Evolutionary conservation across 2,329 filamentous ascomycete genomes (phyloP).

Genomic region (Xylaria arbuscula): DNA sequence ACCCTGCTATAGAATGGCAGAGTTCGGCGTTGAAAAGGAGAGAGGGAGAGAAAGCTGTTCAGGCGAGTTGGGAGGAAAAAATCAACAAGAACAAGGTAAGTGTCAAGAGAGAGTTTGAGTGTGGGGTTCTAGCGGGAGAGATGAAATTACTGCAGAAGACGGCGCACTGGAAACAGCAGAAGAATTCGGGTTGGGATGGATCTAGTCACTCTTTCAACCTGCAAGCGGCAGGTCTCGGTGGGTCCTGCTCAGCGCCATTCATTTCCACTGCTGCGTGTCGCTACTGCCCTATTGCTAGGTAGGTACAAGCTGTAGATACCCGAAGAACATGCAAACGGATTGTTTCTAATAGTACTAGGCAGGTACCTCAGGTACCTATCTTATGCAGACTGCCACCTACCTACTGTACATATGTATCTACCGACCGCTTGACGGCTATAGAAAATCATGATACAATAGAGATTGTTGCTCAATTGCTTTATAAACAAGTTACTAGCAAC

Average conservation of each 20-base stretch:
- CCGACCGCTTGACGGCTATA: no score
- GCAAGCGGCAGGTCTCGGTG: slow-evolving; percentile 40
- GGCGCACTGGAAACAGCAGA: slow-evolving; percentile 46
- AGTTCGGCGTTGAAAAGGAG: not conserved
- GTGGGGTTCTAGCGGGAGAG: slow-evolving; percentile 28
- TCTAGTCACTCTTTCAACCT: slow-evolving; percentile 45
- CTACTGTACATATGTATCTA: no score
- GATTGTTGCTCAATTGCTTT: no score
- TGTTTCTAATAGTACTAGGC: not conserved
- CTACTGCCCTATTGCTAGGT: not conserved
- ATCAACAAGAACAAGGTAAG: slow-evolving; percentile 11
- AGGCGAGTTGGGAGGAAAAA: slow-evolving; percentile 30
- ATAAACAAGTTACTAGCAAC: no score
- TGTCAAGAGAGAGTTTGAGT: slow-evolving; percentile 18
- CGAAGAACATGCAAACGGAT: not conserved
- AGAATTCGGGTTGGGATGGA: slow-evolving; percentile 44
- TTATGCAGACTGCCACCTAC: no score
- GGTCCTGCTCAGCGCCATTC: slow-evolving; percentile 15
- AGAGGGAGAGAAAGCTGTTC: slow-evolving; percentile 17
- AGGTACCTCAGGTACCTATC: not conserved
- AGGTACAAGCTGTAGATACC: not conserved
- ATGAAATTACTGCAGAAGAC: slow-evolving; percentile 45
- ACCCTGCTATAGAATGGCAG: slow-evolving; percentile 7
- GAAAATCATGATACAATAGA: no score
- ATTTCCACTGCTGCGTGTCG: not conserved